Base-by-base conservation (phyloP, 345 rosid genomes). In the Zanthoxylum bungeanum region DNA sequence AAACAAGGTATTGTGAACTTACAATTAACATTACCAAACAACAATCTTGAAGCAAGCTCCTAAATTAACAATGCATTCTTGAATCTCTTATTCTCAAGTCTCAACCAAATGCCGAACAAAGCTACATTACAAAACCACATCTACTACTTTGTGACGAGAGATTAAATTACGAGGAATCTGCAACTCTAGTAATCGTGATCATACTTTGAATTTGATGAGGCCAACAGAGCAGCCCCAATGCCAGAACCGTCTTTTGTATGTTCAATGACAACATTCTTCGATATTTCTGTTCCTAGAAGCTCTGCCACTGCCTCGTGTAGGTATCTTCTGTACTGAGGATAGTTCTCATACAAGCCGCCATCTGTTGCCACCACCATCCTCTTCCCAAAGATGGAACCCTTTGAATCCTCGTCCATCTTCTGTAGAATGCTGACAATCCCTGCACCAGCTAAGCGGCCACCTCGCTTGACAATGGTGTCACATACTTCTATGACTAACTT, bases 211-310 rank as follows among this genome's bases (percentile, higher is more conserved):
- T 89, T 89, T 51, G 95, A 72, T 9, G 97, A 91, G 36, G 98
- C 98, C 84, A 91, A 70, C 28, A 91, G 86, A 60, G 97, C 97
- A 61, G 97, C 98, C 27, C 97, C 98, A 2, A 91, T 84, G 4
- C 97, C 98, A 9, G 98, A 91, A 8, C 94, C 91, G 9, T 93
- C 97, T 85, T 91, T 88, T 0, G 93, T 85, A 69, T 85, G 92
- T 47, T 89, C 91, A 21, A 91, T 84, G 30, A 73, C 81, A 61
- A 89, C 75, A 37, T 87, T 81, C 60, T 76, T 76, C 27, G 93
- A 86, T 68, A 67, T 74, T 47, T 88, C 83, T 1, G 68, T 50
- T 5, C 93, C 94, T 11, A 93, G 83, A 74, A 93, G 88, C 79
- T 93, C 94, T 0, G 66, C 68, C 17, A 91, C 82, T 2, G 93